phyloP scores from a whole-genome alignment of 257 asterid genomes.

The Gardenia jasminoides region DNA sequence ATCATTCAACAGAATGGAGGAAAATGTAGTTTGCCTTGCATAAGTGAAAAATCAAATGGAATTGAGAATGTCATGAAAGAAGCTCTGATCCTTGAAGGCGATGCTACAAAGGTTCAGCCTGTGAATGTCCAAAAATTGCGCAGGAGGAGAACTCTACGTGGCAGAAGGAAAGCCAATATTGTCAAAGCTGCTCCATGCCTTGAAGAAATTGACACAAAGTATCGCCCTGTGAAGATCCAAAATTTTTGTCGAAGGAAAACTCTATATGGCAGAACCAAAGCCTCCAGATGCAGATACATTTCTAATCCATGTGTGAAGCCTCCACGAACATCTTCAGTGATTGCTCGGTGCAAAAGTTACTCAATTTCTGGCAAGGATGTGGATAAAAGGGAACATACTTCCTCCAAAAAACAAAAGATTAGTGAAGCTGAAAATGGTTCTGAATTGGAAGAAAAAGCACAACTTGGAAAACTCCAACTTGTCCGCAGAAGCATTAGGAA shows the following conservation, averaged over 20 bases:
- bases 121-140: slow-evolving; percentile 10
- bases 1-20: slow-evolving; percentile 5
- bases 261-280: slow-evolving; percentile 24
- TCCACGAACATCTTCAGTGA: slow-evolving; percentile 14
- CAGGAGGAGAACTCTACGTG: slow-evolving; percentile 23
- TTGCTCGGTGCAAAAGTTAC: slow-evolving; percentile 18
- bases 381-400: slow-evolving; percentile 15
- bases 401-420: slow-evolving; percentile 8
- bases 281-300: slow-evolving; percentile 15
- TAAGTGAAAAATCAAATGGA: slow-evolving; percentile 10
- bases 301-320: slow-evolving; percentile 9
- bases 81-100: slow-evolving; percentile 5
- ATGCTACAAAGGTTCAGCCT: slow-evolving; percentile 13
- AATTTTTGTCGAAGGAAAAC: slow-evolving; percentile 23
- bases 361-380: not conserved
- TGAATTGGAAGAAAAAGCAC: slow-evolving; percentile 26
- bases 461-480: slow-evolving; percentile 25
- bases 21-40: not conserved
- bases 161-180: slow-evolving; percentile 21
- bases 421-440: slow-evolving; percentile 24
- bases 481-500: slow-evolving; percentile 63
- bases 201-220: slow-evolving; percentile 14
- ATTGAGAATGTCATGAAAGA: slow-evolving; percentile 6
- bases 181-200: slow-evolving; percentile 1
- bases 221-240: slow-evolving; percentile 7